A percentile compares a stretch with the other conserved stretches of the same genome.
These are phyloP conservation scores for Iberis pinnata DNA, from an alignment of 345 rosid genomes.

Conservation along the genomic window DNA sequence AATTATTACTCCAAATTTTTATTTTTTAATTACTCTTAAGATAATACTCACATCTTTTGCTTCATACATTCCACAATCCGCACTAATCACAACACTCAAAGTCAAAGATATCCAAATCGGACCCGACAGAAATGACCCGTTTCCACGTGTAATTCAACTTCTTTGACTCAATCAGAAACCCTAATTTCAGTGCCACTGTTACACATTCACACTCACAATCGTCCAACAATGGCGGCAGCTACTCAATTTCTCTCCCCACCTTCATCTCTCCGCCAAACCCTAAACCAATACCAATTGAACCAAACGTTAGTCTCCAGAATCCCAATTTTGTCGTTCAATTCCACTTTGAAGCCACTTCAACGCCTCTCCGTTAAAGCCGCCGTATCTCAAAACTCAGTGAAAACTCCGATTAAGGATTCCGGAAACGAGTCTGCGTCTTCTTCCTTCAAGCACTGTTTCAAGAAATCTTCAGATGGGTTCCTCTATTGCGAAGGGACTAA, in stretches of 20 bases:
- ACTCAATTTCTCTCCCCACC: constrained; percentile 33
- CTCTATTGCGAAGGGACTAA: constrained; percentile 77
- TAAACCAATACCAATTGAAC: constrained; percentile 27
- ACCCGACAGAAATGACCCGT: too few relatives aligned
- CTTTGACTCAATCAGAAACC: constrained; percentile 12
- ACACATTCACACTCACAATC: neutral
- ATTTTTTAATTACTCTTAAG: too few relatives aligned
- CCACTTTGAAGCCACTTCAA: constrained; percentile 21
- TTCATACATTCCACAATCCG: too few relatives aligned
- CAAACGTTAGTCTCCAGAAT: constrained; percentile 37
- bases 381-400: constrained; percentile 50
- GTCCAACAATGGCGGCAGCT: constrained; percentile 26
- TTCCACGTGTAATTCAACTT: too few relatives aligned
- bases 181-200: constrained; percentile 17
- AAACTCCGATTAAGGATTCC: constrained; percentile 23
- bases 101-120: too few relatives aligned
- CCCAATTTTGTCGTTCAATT: constrained; percentile 34
- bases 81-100: too few relatives aligned
- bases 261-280: constrained; percentile 34
- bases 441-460: constrained; percentile 62
- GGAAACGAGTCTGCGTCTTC: neutral
- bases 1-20: too few relatives aligned
- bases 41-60: too few relatives aligned
- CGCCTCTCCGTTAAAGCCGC: constrained; percentile 48
- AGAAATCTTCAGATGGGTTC: constrained; percentile 69